These are phyloP conservation scores for Aureobasidium sp. DNA, from an alignment of 2,329 filamentous ascomycete genomes.

Conservation along the genomic window DNA sequence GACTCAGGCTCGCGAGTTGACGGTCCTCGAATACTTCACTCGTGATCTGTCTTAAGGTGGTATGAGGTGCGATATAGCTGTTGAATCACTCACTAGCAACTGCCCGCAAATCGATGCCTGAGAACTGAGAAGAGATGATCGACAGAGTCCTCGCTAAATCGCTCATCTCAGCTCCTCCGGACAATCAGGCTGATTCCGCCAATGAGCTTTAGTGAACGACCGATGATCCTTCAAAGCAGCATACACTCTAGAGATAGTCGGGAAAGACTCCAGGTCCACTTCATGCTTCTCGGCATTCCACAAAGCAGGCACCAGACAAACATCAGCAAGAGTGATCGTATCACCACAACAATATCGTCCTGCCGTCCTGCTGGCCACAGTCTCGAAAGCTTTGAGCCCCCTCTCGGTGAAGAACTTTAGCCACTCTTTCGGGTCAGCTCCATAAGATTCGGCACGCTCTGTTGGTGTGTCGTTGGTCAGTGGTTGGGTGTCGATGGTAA, in stretches of 20 bases:
- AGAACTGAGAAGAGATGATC: background rate
- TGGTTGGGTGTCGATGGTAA: constrained; percentile 66
- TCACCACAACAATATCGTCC: constrained; percentile 65
- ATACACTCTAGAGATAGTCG: constrained; percentile 52
- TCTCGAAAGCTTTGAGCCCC: constrained; percentile 65
- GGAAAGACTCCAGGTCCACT: constrained; percentile 58
- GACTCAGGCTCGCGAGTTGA: no score
- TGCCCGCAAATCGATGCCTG: background rate
- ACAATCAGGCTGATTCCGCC: constrained; percentile 61
- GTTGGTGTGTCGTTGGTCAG: constrained; percentile 65
- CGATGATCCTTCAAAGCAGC: constrained; percentile 53
- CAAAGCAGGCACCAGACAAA: constrained; percentile 63
- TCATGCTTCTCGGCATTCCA: constrained; percentile 64
- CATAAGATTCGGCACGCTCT: constrained; percentile 52
- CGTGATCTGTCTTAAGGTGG: no score
- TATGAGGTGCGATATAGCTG: background rate
- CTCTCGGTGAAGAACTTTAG: constrained; percentile 56
- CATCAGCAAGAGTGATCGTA: constrained; percentile 63
- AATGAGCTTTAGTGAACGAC: constrained; percentile 60
- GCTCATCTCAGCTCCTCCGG: constrained; percentile 41
- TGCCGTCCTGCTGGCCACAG: constrained; percentile 40
- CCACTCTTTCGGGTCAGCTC: constrained; percentile 54
- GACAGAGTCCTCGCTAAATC: constrained; percentile 27
- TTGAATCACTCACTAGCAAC: background rate
- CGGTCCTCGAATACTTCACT: background rate